Evolutionary conservation across 148 eudicot genomes (phyloP).

Genomic region (Rhododendron vialii): DNA sequence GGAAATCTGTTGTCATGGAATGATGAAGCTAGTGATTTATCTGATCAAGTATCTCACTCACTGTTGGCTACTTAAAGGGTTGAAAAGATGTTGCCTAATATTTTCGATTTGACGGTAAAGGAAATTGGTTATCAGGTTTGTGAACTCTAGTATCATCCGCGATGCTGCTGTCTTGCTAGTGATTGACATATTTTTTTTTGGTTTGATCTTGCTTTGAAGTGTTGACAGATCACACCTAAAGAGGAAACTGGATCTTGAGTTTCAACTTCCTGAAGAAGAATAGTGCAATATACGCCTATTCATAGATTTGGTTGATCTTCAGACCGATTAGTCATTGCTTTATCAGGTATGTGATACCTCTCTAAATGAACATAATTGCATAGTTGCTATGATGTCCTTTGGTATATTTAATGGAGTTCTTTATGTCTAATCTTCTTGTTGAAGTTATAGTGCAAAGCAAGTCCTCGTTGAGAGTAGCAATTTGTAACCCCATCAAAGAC

Average conservation of each 20-base stretch:
- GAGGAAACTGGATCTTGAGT: constrained; percentile 91
- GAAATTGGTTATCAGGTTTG: background rate
- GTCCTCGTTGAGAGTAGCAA: constrained; percentile 2
- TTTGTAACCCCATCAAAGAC: background rate
- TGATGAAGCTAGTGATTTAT: background rate
- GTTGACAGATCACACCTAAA: constrained; percentile 92
- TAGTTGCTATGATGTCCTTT: background rate
- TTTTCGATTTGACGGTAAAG: background rate
- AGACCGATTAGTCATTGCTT: background rate
- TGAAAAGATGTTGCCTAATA: background rate
- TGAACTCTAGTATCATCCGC: background rate
- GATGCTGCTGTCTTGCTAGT: background rate
- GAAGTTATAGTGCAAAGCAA: background rate
- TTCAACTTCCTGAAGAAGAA: constrained; percentile 71
- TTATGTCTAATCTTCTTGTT: background rate
- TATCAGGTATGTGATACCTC: constrained; percentile 6
- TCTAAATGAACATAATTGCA: background rate
- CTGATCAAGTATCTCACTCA: background rate
- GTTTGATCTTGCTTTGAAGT: constrained; percentile 33
- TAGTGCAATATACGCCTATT: constrained; percentile 12
- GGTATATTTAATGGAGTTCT: background rate
- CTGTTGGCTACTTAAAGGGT: background rate
- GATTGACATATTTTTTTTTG: background rate
- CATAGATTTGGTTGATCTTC: background rate
- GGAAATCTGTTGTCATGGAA: background rate